A percentile compares a stretch with the other conserved stretches of the same genome.
These are phyloP conservation scores for Lipomyces starkeyi DNA, from an alignment of 805 yeast species.

Conservation along the genomic window DNA sequence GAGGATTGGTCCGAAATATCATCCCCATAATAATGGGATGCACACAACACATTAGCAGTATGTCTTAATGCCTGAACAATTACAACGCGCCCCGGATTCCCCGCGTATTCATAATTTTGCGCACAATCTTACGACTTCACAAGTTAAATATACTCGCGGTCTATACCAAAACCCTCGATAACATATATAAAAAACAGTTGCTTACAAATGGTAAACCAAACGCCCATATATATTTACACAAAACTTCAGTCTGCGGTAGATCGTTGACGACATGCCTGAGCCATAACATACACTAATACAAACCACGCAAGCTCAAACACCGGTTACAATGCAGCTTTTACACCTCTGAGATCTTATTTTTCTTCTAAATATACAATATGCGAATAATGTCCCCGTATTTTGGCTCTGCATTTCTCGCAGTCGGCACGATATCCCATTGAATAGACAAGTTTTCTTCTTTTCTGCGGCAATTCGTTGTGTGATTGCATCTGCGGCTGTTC, in stretches of 20 bases:
- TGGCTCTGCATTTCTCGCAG: slow-evolving; percentile 31
- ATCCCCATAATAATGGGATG: too few relatives aligned
- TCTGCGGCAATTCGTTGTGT: not conserved
- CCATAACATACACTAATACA: not conserved
- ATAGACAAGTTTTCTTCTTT: not conserved
- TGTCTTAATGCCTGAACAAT: too few relatives aligned
- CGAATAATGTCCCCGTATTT: slow-evolving; percentile 32
- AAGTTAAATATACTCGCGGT: too few relatives aligned
- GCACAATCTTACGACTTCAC: too few relatives aligned
- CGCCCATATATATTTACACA: not conserved
- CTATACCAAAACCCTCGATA: too few relatives aligned
- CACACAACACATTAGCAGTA: too few relatives aligned
- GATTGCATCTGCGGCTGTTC: slow-evolving; percentile 1
- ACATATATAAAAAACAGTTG: too few relatives aligned
- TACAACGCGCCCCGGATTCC: too few relatives aligned
- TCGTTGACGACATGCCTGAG: not conserved
- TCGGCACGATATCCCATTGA: slow-evolving; percentile 35
- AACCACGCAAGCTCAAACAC: not conserved
- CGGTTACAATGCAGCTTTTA: not conserved
- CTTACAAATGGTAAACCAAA: too few relatives aligned
- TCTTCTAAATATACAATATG: slow-evolving; percentile 20
- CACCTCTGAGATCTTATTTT: not conserved
- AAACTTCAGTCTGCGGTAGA: not conserved
- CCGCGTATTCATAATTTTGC: too few relatives aligned
- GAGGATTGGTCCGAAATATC: too few relatives aligned